Evolutionary conservation across 805 yeast species (phyloP), one percentile per base, ranked within the genome.

Genomic region (Metschnikowia baotianmanensis): DNA sequence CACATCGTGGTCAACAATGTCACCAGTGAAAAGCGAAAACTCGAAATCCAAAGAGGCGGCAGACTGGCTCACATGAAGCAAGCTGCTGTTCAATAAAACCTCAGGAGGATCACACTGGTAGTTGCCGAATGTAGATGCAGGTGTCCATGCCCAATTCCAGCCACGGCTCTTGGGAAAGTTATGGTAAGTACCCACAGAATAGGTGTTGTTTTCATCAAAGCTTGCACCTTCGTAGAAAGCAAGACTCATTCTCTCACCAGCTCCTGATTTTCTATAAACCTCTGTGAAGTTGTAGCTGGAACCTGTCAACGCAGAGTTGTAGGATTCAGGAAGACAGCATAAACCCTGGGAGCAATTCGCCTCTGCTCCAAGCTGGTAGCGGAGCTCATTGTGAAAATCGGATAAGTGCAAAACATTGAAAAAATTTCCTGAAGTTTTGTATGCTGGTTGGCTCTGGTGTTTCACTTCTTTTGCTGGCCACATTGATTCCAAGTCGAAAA

Each of bases 11-110:
- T 83, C 88, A 39, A 82, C 83, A 56, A 82, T 67, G 54, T 83
- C 90, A 42, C 89, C 89, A 4, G 88, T 83, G 67, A 83, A 83
- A 27, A 83, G 59, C 2, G 83, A 72, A 54, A 82, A 82, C 38
- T 80, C 82, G 51, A 74, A 82, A 7, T 65, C 51, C 26, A 70
- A 46, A 29, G 63, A 53, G 9, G 58, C 50, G 12, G 57, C 43
- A 25, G 58, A 40, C 40, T 67, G 62, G 45, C 61, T 60, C 36
- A 76, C 65, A 19, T 74, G 62, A 36, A 66, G 64, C 56, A 82
- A 61, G 9, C 85, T 74, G 47, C 76, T 75, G 56, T 81, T 82
- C 51, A 83, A 64, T 48, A 83, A 62, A 13, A 77, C 57, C 45
- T 76, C 80, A 6, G 90, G 88, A 5, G 84, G 63, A 56, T 83